Base-by-base conservation (phyloP, 225 moss, liverwort and hornwort genomes). In the Pseudoscleropodium purum region DNA sequence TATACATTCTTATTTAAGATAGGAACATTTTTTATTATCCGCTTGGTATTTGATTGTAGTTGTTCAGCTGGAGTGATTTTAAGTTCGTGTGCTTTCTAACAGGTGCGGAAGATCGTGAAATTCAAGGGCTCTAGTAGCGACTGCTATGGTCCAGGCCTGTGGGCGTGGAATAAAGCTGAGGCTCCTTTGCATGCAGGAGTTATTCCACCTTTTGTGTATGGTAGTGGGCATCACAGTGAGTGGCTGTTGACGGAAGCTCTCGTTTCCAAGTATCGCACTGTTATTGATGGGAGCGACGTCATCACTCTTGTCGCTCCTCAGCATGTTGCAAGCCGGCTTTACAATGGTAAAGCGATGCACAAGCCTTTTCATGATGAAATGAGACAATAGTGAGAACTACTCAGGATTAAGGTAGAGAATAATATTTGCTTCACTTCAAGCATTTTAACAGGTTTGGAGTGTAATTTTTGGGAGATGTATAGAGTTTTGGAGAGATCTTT, bases 201-300 rank as follows among this genome's bases (percentile, higher is more conserved):
- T 24, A 91, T 97, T 90, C 99, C 99, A 49, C 97, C 97, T 88
- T 99, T 99, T 85, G 94, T 96, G 61, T 99, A 95, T 64, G 94
- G 93, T 64, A 95, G 95, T 90, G 99, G 99, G 49, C 95, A 96
- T 68, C 99, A 99, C 92, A 97, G 97, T 90, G 93, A 95, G 69
- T 99, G 99, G 99, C 93, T 99, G 37, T 88, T 99, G 82, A 94
- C 95, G 73, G 97, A 99, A 92, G 96, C 97, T 80, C 90, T 99
- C 20, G 85, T 94, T 87, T 97, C 97, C 62, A 96, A 95, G 64
- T 93, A 92, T 91, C 96, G 99, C 41, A 91, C 92, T 80, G 94
- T 99, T 82, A 87, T 97, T 89, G 99, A 99, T 91, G 97, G 93
- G 67, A 97, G 95, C 70, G 91, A 94, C 75, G 95, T 92, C 31